Percentiles rank a stretch among this genome's conserved stretches.
Evolutionary conservation across 768 basidiomycete genomes (phyloP).

Genomic region (Auricularia auricula-judae): DNA sequence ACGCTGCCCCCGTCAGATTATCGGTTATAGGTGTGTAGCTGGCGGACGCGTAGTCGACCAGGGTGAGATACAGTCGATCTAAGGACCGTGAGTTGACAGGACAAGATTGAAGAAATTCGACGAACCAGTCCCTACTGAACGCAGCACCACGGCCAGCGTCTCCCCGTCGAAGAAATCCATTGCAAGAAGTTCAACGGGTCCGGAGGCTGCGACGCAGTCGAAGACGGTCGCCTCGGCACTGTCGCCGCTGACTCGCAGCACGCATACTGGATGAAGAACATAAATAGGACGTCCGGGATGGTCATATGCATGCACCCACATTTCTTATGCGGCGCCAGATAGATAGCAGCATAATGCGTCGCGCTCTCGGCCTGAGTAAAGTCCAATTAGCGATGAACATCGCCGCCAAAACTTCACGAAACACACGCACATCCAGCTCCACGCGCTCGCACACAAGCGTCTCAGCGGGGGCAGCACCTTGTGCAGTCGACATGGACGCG

Average conservation of each 20-base stretch:
- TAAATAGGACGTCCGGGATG: background rate
- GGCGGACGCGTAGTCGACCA: background rate
- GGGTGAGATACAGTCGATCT: background rate
- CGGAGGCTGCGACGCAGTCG: slow-evolving; percentile 22
- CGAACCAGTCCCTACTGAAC: slow-evolving; percentile 26
- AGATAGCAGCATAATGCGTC: background rate
- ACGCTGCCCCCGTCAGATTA: slow-evolving; percentile 32
- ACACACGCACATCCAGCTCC: too few relatives aligned
- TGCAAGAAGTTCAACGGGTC: slow-evolving; percentile 45
- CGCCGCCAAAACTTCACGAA: too few relatives aligned
- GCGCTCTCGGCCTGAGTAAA: background rate
- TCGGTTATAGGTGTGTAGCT: slow-evolving; percentile 18
- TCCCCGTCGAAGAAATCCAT: slow-evolving; percentile 75
- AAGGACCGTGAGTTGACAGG: background rate
- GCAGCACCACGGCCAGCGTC: slow-evolving; percentile 53
- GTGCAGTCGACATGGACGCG: background rate
- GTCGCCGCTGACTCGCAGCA: slow-evolving; percentile 10
- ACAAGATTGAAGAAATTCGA: background rate
- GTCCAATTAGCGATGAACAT: too few relatives aligned
- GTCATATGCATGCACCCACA: background rate
- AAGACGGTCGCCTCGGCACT: slow-evolving; percentile 40
- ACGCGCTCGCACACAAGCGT: background rate
- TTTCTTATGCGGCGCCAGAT: background rate
- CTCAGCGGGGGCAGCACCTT: background rate
- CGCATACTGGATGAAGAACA: background rate